Evolutionary conservation across 1,284 basidiomycete species (phyloP).

Genomic region (Volvariella surrecta): DNA sequence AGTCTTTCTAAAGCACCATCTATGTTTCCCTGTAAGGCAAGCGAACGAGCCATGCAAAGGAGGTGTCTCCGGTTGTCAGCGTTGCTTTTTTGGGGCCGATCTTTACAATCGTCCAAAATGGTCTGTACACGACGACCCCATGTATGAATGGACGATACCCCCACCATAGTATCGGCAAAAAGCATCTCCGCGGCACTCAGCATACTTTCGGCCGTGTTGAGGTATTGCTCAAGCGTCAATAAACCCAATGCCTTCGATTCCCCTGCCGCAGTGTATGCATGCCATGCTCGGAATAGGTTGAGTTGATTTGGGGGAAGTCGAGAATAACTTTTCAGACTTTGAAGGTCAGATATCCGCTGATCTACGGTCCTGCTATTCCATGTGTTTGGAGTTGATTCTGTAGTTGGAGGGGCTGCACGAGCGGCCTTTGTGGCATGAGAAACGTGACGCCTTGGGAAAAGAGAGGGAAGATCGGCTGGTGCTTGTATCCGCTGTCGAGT

Average conservation of each 20-base stretch:
- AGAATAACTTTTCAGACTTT: too few relatives aligned
- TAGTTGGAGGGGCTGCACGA: conserved; percentile 8
- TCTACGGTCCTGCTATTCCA: too few relatives aligned
- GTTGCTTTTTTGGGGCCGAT: not conserved
- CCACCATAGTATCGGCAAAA: too few relatives aligned
- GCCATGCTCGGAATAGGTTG: conserved; percentile 31
- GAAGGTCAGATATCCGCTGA: too few relatives aligned
- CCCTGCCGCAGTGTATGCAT: conserved; percentile 19
- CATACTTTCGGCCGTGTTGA: conserved; percentile 8
- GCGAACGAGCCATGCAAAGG: conserved; percentile 25
- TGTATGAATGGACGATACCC: too few relatives aligned
- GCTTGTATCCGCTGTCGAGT: too few relatives aligned
- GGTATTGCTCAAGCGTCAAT: conserved; percentile 13
- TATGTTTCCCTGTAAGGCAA: conserved; percentile 26
- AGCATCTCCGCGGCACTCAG: not conserved
- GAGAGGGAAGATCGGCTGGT: too few relatives aligned
- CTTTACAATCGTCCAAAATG: too few relatives aligned
- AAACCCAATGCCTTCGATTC: conserved; percentile 10
- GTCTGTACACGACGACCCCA: too few relatives aligned
- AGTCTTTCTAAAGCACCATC: conserved; percentile 22
- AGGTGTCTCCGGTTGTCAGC: conserved; percentile 13
- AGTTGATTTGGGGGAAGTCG: conserved; percentile 13
- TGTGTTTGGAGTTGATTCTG: too few relatives aligned
- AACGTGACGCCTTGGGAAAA: too few relatives aligned
- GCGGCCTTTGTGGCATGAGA: too few relatives aligned